phyloP scores from a whole-genome alignment of 768 basidiomycete species.

The Boletus edulis region DNA sequence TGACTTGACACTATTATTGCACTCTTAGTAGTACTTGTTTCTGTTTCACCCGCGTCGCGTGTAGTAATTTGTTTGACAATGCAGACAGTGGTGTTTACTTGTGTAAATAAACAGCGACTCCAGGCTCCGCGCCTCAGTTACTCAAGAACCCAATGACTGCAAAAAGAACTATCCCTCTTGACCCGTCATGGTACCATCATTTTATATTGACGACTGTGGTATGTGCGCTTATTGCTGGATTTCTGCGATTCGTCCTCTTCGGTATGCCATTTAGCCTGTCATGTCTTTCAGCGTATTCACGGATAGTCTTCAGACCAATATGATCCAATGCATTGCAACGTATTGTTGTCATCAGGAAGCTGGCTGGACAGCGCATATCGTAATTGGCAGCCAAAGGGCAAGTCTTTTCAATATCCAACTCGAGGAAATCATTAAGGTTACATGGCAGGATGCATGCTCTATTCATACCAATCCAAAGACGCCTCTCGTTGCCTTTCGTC shows the following conservation, averaged over 20 bases:
- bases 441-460: constrained; percentile 73
- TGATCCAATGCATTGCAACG: constrained; percentile 72
- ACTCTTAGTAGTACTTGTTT: too few species aligned
- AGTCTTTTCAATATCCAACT: constrained; percentile 25
- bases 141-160: constrained; percentile 16
- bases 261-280: constrained; percentile 35
- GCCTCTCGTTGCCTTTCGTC: constrained; percentile 53
- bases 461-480: constrained; percentile 58
- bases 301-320: constrained; percentile 49
- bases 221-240: constrained; percentile 43
- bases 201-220: constrained; percentile 37
- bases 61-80: too few species aligned
- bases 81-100: too few species aligned
- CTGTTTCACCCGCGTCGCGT: too few species aligned
- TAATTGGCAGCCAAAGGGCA: constrained; percentile 88
- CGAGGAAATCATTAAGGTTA: constrained; percentile 4
- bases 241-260: constrained; percentile 40
- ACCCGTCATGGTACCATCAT: constrained; percentile 53
- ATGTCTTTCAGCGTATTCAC: constrained; percentile 2
- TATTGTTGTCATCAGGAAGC: constrained; percentile 66
- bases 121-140: too few species aligned
- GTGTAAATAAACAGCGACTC: too few species aligned
- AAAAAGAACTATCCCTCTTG: constrained; percentile 34
- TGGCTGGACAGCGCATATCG: constrained; percentile 69
- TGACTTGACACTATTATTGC: neutral